Evolutionary conservation across 2,329 filamentous ascomycete genomes (phyloP).

Genomic region (Penicillium crustosum): DNA sequence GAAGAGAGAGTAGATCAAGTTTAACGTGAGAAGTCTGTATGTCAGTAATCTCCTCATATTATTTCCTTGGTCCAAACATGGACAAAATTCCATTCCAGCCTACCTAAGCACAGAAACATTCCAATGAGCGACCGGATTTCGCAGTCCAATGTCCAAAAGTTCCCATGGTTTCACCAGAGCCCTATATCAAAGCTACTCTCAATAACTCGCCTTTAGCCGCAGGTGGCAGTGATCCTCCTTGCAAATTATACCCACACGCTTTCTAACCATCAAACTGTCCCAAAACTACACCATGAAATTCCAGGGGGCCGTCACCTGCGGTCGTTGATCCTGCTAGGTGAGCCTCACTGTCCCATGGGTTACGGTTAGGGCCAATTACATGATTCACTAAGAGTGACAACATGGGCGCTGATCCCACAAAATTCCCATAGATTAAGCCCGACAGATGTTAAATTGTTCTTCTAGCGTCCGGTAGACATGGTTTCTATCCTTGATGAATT

Average conservation of each 20-base stretch:
- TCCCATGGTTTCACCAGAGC: background rate
- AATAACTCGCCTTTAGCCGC: background rate
- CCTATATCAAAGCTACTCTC: background rate
- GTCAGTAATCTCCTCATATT: background rate
- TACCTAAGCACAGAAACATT: background rate
- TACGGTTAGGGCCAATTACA: too few relatives aligned
- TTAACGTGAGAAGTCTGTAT: background rate
- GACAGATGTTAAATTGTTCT: background rate
- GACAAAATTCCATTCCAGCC: background rate
- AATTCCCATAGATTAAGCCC: background rate
- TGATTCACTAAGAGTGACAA: background rate
- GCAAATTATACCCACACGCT: background rate
- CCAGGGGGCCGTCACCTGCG: background rate
- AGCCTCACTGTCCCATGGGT: background rate
- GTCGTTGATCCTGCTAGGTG: background rate
- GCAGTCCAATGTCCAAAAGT: background rate
- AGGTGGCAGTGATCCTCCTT: background rate
- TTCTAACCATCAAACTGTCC: background rate
- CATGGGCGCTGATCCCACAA: background rate
- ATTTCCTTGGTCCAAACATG: background rate
- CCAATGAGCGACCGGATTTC: background rate
- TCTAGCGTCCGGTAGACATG: too few relatives aligned
- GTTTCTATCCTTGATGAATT: background rate
- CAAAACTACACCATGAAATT: background rate
- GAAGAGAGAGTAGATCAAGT: background rate